These are phyloP conservation scores for Lizonia empirigonia DNA, from an alignment of 2,329 filamentous ascomycete genomes.

Conservation along the genomic window DNA sequence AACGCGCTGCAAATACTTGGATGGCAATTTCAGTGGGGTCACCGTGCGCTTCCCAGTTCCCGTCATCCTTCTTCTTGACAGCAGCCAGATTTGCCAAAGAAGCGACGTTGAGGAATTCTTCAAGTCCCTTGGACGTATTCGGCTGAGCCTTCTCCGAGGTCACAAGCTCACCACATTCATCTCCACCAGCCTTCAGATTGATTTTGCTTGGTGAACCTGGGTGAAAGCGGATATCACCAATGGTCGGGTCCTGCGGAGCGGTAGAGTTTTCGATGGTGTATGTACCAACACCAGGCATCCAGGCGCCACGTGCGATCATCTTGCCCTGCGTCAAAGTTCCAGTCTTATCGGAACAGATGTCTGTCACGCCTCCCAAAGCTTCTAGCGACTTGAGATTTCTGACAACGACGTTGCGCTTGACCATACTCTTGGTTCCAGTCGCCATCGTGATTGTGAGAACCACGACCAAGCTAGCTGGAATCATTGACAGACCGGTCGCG, in stretches of 20 bases:
- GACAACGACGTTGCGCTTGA: conserved; percentile 46
- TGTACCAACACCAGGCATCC: conserved; percentile 46
- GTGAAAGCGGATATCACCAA: conserved; percentile 37
- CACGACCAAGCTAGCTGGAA: conserved; percentile 46
- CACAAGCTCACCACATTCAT: conserved; percentile 13
- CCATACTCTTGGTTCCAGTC: conserved; percentile 46
- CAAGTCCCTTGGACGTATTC: conserved; percentile 22
- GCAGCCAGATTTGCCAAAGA: conserved; percentile 59
- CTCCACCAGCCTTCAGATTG: conserved; percentile 23
- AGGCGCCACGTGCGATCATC: conserved; percentile 50
- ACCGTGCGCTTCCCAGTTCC: conserved; percentile 46
- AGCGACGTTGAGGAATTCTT: conserved; percentile 44
- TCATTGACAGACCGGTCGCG: conserved; percentile 48
- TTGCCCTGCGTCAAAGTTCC: conserved; percentile 49
- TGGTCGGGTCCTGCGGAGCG: conserved; percentile 42
- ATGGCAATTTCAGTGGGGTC: conserved; percentile 72
- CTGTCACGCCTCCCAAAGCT: conserved; percentile 45
- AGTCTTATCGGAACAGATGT: conserved; percentile 48
- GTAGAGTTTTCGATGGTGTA: conserved; percentile 46
- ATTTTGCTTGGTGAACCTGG: conserved; percentile 31
- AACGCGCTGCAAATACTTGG: conserved; percentile 73
- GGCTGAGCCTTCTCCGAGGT: conserved; percentile 21
- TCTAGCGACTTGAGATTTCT: conserved; percentile 45
- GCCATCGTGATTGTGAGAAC: conserved; percentile 50
- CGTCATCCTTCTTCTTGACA: conserved; percentile 53